Base-by-base conservation (phyloP, 345 rosid species). In the Gynandropsis gynandra region DNA sequence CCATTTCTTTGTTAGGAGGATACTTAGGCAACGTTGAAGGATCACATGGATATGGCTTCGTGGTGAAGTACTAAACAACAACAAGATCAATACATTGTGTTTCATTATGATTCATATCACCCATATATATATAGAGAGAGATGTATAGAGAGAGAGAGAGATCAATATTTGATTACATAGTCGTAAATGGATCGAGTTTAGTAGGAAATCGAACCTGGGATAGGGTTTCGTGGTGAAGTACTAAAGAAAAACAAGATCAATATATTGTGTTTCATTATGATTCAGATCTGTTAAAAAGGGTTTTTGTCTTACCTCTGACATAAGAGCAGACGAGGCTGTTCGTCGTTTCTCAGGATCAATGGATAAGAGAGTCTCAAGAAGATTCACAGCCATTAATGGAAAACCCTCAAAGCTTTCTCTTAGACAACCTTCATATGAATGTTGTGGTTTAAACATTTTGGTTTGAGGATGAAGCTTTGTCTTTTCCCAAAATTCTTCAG, bases 11-110 rank as follows among this genome's bases (percentile, higher is more conserved):
- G 32, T 74, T 85, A 58, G 95, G 85, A 46, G 89, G 71, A 50
- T 85, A 85, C 73, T 71, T 77, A 20, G 89, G 89, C 70, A 85
- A 69, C 58, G 64, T 72, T 21, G 83, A 81, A n/a, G 95, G 85
- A 16, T 81, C 81, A 32, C 85, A 80, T 9, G 89, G 75, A 54
- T 70, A 76, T 42, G 95, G 95, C 55, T 46, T 47, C 47, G 82
- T 74, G 46, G 45, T 72, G 67, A 81, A 81, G 66, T 79, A 81
- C 95, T 81, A 74, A 42, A 50, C 37, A 13, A 44, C 9, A 27
- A 47, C 59, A 5, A 45, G 11, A 50, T 21, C 17, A 14, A 0
- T 14, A 11, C 18, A 43, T 9, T 47, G 13, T 12, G 4, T 10
- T 31, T 57, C 16, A 46, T 32, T 9, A n/a, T n/a, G n/a, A n/a